Conservation (phyloP, 1,284 basidiomycete species). For the Tetrapyrgos nigripes region DNA sequence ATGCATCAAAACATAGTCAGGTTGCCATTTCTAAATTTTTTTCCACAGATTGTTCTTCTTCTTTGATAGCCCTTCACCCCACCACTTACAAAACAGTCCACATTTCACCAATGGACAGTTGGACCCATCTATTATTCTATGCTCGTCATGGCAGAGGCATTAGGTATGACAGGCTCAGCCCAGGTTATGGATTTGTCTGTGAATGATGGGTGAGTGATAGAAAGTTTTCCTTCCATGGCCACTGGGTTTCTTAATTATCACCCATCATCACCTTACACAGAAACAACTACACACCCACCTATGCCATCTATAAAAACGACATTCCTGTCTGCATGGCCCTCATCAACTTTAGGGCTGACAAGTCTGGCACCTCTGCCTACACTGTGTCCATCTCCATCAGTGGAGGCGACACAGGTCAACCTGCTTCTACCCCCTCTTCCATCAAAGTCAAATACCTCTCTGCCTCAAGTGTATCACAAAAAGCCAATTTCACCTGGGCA, state of each 20-base stretch:
- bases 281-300: conserved; percentile 64
- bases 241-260: conserved; percentile 59
- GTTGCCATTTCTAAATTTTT: no score
- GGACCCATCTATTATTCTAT: conserved; percentile 75
- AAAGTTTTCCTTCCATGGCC: no score
- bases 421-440: conserved; percentile 42
- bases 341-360: no score
- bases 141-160: conserved; percentile 69
- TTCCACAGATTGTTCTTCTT: no score
- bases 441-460: conserved; percentile 52
- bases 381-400: no score
- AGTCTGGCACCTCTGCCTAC: no score
- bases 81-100: conserved; percentile 66
- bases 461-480: conserved; percentile 61
- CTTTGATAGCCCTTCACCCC: no score
- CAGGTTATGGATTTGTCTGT: no score
- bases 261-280: conserved; percentile 63
- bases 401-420: conserved; percentile 41
- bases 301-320: conserved; percentile 74
- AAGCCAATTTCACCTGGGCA: conserved; percentile 77
- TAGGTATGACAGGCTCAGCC: no score
- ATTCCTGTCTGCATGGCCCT: conserved; percentile 59
- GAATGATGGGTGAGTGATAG: no score
- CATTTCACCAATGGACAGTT: conserved; percentile 66
- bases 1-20: no score